These are phyloP conservation scores for Theileria parva DNA, from an alignment of 169 alveolate species.

Conservation along the genomic window DNA sequence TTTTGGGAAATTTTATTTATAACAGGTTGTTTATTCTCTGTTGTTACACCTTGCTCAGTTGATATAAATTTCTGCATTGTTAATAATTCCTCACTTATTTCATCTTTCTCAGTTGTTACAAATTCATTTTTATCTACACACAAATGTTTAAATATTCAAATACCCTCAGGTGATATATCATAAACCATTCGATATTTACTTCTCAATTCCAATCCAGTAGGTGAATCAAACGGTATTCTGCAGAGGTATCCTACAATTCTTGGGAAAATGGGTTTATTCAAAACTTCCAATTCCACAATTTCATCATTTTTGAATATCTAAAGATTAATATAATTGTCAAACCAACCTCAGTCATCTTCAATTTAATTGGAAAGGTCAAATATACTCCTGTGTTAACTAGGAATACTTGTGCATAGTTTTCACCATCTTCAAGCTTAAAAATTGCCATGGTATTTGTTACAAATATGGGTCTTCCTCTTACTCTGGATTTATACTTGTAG, in stretches of 20 bases:
- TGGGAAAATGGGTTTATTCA: conserved; percentile 26
- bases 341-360: not conserved
- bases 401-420: conserved; percentile 18
- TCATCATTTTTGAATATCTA: conserved; percentile 49
- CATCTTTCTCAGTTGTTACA: not conserved
- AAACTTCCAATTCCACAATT: conserved; percentile 41
- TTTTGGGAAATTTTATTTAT: not conserved
- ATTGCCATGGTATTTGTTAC: conserved; percentile 42
- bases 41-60: not conserved
- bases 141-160: not conserved
- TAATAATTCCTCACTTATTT: no score
- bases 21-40: not conserved
- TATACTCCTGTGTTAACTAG: not conserved
- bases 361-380: conserved; percentile 9
- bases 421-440: conserved; percentile 31
- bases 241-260: conserved; percentile 6
- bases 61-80: not conserved
- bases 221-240: conserved; percentile 43
- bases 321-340: not conserved
- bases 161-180: not conserved
- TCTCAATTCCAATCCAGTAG: conserved; percentile 35
- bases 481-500: conserved; percentile 24
- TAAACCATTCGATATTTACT: conserved; percentile 9
- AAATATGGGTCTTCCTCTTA: conserved; percentile 55
- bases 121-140: not conserved